Evolutionary conservation across 345 rosid species (phyloP).

Genomic region (Nephelium lappaceum): DNA sequence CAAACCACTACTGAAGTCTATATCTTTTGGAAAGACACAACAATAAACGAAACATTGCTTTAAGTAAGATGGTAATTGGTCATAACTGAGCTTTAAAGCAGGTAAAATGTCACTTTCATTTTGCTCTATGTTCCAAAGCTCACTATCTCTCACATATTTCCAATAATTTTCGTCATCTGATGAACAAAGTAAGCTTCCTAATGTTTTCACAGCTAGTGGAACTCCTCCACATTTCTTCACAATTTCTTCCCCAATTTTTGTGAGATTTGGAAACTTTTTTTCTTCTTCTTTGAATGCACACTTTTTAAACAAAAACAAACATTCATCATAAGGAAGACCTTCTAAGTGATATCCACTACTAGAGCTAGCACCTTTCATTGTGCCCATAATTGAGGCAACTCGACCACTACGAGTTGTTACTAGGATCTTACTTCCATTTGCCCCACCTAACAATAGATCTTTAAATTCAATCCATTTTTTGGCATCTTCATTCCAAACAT

Average conservation of each 20-base stretch:
- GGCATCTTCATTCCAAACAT: conserved; percentile 7
- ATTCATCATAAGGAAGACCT: conserved; percentile 7
- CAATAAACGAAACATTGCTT: conserved; percentile 25
- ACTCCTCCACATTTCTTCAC: conserved; percentile 6
- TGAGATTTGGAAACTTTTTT: not conserved
- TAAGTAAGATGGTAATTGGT: conserved; percentile 13
- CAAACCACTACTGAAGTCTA: fast-evolving
- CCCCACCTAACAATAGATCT: not conserved
- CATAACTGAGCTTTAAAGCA: conserved; percentile 15
- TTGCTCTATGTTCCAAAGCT: conserved; percentile 27
- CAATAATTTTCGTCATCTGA: conserved; percentile 5
- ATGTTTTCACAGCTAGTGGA: conserved; percentile 11
- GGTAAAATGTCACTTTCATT: not conserved
- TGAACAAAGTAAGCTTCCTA: conserved; percentile 1
- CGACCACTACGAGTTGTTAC: conserved; percentile 12
- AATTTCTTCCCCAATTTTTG: not conserved
- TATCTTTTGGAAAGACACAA: conserved; percentile 30
- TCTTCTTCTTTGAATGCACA: not conserved
- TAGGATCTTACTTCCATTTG: conserved; percentile 14
- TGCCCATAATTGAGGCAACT: conserved; percentile 12
- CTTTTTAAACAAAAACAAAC: not conserved
- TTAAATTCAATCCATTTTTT: not conserved
- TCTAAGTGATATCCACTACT: not conserved
- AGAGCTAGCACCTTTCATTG: not conserved
- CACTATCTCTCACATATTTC: conserved; percentile 24